These are phyloP conservation scores for Isatis lusitanica DNA, from an alignment of 441 rosid species.

Conservation along the genomic window DNA sequence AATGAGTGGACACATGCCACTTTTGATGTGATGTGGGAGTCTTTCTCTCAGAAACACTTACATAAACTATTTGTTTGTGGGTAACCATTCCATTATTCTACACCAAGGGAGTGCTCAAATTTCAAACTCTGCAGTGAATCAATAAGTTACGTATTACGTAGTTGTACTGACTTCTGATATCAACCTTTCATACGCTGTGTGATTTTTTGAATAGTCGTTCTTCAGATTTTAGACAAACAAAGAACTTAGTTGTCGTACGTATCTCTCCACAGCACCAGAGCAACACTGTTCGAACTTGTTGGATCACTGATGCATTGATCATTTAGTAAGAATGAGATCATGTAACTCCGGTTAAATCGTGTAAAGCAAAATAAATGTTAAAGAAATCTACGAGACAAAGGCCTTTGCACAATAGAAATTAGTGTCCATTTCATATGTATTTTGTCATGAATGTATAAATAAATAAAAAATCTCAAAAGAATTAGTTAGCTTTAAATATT, in stretches of 20 bases:
- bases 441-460: neutral
- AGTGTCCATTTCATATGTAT: neutral
- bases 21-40: neutral
- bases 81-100: neutral
- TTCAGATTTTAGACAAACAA: neutral
- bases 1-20: conserved; percentile 1
- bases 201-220: neutral
- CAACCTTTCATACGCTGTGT: neutral
- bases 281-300: neutral
- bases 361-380: neutral
- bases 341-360: neutral
- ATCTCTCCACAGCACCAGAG: neutral
- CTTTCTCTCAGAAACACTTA: neutral
- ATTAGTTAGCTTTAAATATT: too few species aligned
- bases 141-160: neutral
- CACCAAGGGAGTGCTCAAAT: neutral
- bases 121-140: neutral
- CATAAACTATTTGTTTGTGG: neutral
- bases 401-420: neutral
- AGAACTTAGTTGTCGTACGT: neutral
- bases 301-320: neutral
- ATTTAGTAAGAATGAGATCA: too few species aligned
- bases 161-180: neutral
- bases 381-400: neutral
- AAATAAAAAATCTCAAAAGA: neutral